Conservation (phyloP, 78 protist genomes). For the Bodo saltans region DNA sequence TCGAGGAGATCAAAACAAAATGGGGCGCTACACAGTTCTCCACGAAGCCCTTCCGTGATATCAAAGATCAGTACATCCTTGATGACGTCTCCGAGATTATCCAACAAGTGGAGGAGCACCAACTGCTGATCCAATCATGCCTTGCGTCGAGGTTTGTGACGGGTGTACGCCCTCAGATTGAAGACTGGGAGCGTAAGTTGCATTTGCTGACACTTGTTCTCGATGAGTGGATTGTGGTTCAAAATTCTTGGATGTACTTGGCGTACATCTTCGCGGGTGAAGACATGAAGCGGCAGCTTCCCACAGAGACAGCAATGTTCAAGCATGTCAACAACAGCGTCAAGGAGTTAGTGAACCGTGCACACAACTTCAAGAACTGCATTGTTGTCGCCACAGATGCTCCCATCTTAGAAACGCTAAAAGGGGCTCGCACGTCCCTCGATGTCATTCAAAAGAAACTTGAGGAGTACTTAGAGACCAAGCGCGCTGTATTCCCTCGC, state of each 20-base stretch:
- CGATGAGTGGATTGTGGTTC: slow-evolving; percentile 74
- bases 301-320: slow-evolving; percentile 73
- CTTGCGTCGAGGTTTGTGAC: slow-evolving; percentile 51
- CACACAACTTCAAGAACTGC: slow-evolving; percentile 43
- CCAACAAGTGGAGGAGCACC: slow-evolving; percentile 62
- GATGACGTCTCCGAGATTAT: slow-evolving; percentile 40
- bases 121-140: slow-evolving; percentile 44
- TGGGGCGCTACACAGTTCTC: slow-evolving; percentile 49
- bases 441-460: slow-evolving; percentile 65
- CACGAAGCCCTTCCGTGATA: slow-evolving; percentile 45
- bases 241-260: slow-evolving; percentile 69
- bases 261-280: slow-evolving; percentile 75
- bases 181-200: slow-evolving; percentile 39
- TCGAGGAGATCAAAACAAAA: slow-evolving; percentile 1
- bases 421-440: slow-evolving; percentile 19
- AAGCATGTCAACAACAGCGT: slow-evolving; percentile 50
- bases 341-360: slow-evolving; percentile 55
- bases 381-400: slow-evolving; percentile 26
- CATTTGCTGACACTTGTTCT: slow-evolving; percentile 40
- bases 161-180: slow-evolving; percentile 50
- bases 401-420: slow-evolving; percentile 33
- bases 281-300: slow-evolving; percentile 74
- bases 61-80: slow-evolving; percentile 42
- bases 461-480: slow-evolving; percentile 72
- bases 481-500: slow-evolving; percentile 66